Base-by-base conservation (phyloP, 108 stramenopile species). In the Skeletonema potamos region DNA sequence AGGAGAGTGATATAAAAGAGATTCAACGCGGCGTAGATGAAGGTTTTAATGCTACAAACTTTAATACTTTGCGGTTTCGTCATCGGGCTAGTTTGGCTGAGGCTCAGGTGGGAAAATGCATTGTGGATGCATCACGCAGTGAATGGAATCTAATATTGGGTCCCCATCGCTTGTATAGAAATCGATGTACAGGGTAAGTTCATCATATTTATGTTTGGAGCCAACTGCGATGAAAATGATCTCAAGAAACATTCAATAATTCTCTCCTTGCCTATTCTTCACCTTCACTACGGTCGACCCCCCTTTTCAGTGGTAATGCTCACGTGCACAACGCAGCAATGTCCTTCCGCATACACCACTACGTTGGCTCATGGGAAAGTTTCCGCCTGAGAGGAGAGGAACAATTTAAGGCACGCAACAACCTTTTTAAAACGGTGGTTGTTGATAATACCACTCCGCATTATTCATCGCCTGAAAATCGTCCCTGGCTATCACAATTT, bases 321-420 rank as follows among this genome's bases (percentile, higher is more conserved):
- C 33, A 26, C 2, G 62, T 43, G 0, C 41, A 63, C 46, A 63
- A 63, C 46, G 62, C 62, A 54, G 1, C 12, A 15, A 63, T 43
- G 62, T 63, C 62, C 1, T 63, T 63, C 6, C 62, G 62, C 1
- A 13, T 63, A 12, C 41, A 63, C 15, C 62, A 63, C 51, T 63
- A 63, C 62, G 15, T 54, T 17, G 62, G 62, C 20, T 63, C 62
- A 15, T 63, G 26, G 39, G 62, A 63, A 33, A 54, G 12, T 5
- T 63, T 44, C 5, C 62, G 41, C 5, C 62, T 26, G 46, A 63
- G 62, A 54, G 37, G 62, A 27, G 27, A 27, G 34, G 6, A 36
- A 27, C 15, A 12, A 29, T 57, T 57, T 15, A 57, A 57, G 11
- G 28, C 20, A 29, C 22, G 56, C 1, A 57, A 57, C 56, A 57